Base-by-base conservation (phyloP, 768 basidiomycete species). In the Glaciozyma antarctica region DNA sequence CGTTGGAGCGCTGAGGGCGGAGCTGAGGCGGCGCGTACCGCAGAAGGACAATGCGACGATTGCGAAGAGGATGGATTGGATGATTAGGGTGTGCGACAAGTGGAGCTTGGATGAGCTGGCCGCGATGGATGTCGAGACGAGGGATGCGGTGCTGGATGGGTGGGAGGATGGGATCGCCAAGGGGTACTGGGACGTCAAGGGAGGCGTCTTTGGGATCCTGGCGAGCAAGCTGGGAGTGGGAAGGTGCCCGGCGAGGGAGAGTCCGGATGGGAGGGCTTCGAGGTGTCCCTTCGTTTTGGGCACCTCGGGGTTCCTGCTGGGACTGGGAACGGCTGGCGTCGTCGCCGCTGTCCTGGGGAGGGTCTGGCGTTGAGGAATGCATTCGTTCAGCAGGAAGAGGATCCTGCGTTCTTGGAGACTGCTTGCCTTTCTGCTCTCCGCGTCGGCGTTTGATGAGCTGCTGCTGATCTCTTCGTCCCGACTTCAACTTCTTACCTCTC, bases 11-110 rank as follows among this genome's bases (percentile, higher is more conserved):
- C 78, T 98, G 51, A 79, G 95, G 71, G 75, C 75, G 30, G 82
- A 81, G 75, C 78, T 99, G 73, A 86, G 90, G 74, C 81, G 85
- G 74, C 81, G 86, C 43, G 90, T 87, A 19, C 87, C 88, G 1
- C 92, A 89, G 0, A 84, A 88, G 5, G 69, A 58, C 16, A 90
- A 88, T 10, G 79, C 81, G 57, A 72, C 88, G 59, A 85, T 90
- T 49, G 84, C 84, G 76, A 82, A 81, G 73, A 79, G 94, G 74
- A 97, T 97, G 92, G 82, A 81, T 69, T 93, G 90, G 90, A 93
- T 95, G 87, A 83, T 86, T 24, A 82, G 81, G 66, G 79, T 95
- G 28, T 97, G 90, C 77, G 88, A 89, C 65, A 76, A 79, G 38
- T 98, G 93, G 93, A 78, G 82, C 41, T 79, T 97, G 79, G 88